A percentile compares a stretch with the other conserved stretches of the same genome.
phyloP scores from a whole-genome alignment of 2,329 filamentous ascomycete genomes.

The Penicillium nordicum region DNA sequence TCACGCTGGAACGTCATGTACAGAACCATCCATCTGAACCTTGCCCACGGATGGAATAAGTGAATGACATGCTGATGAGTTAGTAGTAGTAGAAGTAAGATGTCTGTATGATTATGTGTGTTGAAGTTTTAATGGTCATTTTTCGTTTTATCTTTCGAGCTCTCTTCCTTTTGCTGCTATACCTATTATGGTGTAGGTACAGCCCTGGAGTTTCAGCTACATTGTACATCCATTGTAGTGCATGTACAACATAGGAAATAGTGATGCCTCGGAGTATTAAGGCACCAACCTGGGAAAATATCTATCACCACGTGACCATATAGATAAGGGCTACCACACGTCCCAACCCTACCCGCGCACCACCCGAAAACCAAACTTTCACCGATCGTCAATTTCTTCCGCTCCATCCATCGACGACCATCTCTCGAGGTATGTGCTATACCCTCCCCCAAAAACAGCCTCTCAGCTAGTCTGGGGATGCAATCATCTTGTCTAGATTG shows the following conservation, averaged over 20 bases:
- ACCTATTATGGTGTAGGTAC: not conserved
- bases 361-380: slow-evolving; percentile 28
- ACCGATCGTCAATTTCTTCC: slow-evolving; percentile 18
- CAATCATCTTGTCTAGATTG: slow-evolving; percentile 37
- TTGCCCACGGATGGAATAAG: not conserved
- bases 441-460: slow-evolving; percentile 29
- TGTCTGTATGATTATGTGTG: slow-evolving; percentile 3
- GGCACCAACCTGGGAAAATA: not conserved
- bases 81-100: slow-evolving; percentile 5
- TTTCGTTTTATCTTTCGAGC: not conserved
- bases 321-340: not conserved
- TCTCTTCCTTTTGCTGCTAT: not conserved
- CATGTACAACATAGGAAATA: not conserved
- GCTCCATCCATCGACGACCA: slow-evolving; percentile 29
- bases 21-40: slow-evolving; percentile 4
- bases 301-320: not conserved
- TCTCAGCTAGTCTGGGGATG: slow-evolving; percentile 45
- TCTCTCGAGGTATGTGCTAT: slow-evolving; percentile 44
- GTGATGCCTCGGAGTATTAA: not conserved
- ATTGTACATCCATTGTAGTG: not conserved
- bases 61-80: slow-evolving; percentile 1
- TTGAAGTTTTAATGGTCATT: not conserved
- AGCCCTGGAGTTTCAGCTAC: not conserved
- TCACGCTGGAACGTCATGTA: slow-evolving; percentile 12
- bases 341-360: slow-evolving; percentile 33